These are phyloP conservation scores for Phytophthora hybrid DNA, from an alignment of 352 stramenopile genomes.

Conservation along the genomic window DNA sequence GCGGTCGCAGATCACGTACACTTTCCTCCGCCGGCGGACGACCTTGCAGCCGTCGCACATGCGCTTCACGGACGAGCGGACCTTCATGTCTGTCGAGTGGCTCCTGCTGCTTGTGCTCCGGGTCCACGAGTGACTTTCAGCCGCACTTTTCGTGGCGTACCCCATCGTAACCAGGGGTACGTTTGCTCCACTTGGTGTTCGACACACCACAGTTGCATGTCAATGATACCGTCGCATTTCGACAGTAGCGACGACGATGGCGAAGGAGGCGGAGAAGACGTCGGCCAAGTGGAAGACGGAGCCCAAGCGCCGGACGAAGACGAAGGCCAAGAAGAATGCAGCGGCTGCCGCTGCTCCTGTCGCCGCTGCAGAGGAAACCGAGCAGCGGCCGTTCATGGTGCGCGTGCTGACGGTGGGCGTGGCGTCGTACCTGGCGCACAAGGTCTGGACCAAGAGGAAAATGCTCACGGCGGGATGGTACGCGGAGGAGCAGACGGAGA, in stretches of 20 bases:
- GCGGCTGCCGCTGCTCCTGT: neutral
- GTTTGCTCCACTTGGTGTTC: neutral
- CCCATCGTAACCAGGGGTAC: neutral
- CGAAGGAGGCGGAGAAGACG: slow-evolving; percentile 5
- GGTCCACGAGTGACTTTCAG: slow-evolving; percentile 34
- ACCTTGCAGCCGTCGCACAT: slow-evolving; percentile 94
- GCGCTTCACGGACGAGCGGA: slow-evolving; percentile 91
- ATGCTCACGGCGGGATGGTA: slow-evolving; percentile 72
- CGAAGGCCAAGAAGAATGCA: slow-evolving; percentile 23
- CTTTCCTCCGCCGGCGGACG: slow-evolving; percentile 84
- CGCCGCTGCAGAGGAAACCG: slow-evolving; percentile 3
- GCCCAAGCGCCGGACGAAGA: slow-evolving; percentile 6
- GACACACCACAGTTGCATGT: slow-evolving; percentile 9
- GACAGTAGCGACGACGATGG: neutral
- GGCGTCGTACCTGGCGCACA: slow-evolving; percentile 80
- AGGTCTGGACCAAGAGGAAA: slow-evolving; percentile 83
- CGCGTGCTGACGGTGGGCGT: slow-evolving; percentile 68
- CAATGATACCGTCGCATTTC: slow-evolving; percentile 16
- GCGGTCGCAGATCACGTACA: slow-evolving; percentile 93
- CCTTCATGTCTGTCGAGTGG: slow-evolving; percentile 79
- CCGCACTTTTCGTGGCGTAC: slow-evolving; percentile 11
- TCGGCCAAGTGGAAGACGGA: slow-evolving; percentile 22
- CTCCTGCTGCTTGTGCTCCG: slow-evolving; percentile 27
- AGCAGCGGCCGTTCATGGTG: slow-evolving; percentile 54
- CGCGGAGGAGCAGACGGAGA: slow-evolving; percentile 60